Evolutionary conservation across 2,329 filamentous ascomycete genomes (phyloP), one percentile per base, ranked within the genome.

Genomic region (Botrytis cinerea): DNA sequence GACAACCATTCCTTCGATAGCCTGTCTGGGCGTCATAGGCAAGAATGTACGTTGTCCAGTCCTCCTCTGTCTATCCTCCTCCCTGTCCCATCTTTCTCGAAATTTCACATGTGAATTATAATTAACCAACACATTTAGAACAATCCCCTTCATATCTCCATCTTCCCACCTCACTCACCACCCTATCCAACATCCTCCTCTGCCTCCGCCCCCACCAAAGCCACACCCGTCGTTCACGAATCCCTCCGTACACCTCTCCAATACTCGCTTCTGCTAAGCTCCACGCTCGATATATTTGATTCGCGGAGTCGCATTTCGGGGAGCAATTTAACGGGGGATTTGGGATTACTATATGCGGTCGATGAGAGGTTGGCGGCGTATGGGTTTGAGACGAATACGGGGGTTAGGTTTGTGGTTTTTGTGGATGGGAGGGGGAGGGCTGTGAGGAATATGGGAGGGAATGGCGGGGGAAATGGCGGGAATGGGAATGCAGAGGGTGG

Each of bases 301-400:
- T 89, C 95, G 74, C 93, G 94, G 73, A 68, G 38, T 43, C 66
- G 35, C 28, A n/a, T 14, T 12, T n/a, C 18, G 8, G 54, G 22
- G 22, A 51, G 40, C 43, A 63, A 68, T 43, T 20, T 68, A 6
- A 92, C 93, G 69, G 94, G 96, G 78, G 95, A 98, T 82, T 91
- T 96, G 77, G 95, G 96, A 45, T 88, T 98, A 20, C 87, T 99
- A 69, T 95, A 98, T 84, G 94, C 95, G 74, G 87, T 98, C 74
- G 96, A 98, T 84, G 95, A 99, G 84, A 89, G 95, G 40, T 87
- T 98, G 64, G 94, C 95, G 51, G 92, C 94, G 77, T 99, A 98
- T 84, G 96, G 96, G 79, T 98, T 93, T 90, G 89, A 98, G 83
- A 98, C 96, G 73, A 98, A 97, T 83, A 98, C 96, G 0, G 94